Evolutionary conservation across 805 yeast species (phyloP).

Genomic region (Yarrowia alimentaria): DNA sequence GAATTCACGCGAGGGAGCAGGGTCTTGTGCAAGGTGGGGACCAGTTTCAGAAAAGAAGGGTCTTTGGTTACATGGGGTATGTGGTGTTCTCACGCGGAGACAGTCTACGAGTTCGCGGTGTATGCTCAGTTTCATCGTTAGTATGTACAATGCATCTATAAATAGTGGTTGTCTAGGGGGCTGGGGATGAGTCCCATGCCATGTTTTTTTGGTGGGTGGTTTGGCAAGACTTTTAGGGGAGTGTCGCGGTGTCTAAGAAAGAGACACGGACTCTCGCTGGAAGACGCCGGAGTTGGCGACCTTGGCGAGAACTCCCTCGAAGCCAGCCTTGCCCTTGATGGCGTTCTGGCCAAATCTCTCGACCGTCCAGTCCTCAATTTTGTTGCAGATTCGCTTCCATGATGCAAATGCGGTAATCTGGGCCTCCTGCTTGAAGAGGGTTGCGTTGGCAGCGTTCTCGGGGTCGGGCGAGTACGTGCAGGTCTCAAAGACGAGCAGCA

Average conservation of each 20-base stretch:
- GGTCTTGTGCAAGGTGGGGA: too few species aligned
- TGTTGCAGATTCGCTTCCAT: slow-evolving; percentile 66
- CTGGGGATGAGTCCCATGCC: too few species aligned
- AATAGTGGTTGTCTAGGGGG: too few species aligned
- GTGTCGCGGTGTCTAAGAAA: background rate
- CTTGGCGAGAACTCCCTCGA: slow-evolving; percentile 68
- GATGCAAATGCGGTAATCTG: slow-evolving; percentile 83
- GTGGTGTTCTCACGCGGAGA: too few species aligned
- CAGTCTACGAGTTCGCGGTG: too few species aligned
- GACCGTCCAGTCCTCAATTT: slow-evolving; percentile 89
- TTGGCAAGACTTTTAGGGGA: background rate
- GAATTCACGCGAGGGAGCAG: too few species aligned
- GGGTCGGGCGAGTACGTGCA: slow-evolving; percentile 78
- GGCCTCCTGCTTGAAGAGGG: slow-evolving; percentile 77
- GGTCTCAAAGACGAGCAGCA: slow-evolving; percentile 79
- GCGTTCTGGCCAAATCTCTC: slow-evolving; percentile 90
- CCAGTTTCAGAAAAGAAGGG: too few species aligned
- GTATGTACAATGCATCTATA: slow-evolving; percentile 27
- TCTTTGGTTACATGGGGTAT: too few species aligned
- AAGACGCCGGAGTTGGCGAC: slow-evolving; percentile 32
- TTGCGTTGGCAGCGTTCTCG: slow-evolving; percentile 48
- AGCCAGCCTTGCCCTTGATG: slow-evolving; percentile 73
- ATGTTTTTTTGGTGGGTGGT: background rate
- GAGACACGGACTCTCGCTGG: slow-evolving; percentile 19
- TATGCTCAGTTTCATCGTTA: too few species aligned